Conservation (phyloP, 2,329 filamentous ascomycete species). For the Juglanconis juglandina region DNA sequence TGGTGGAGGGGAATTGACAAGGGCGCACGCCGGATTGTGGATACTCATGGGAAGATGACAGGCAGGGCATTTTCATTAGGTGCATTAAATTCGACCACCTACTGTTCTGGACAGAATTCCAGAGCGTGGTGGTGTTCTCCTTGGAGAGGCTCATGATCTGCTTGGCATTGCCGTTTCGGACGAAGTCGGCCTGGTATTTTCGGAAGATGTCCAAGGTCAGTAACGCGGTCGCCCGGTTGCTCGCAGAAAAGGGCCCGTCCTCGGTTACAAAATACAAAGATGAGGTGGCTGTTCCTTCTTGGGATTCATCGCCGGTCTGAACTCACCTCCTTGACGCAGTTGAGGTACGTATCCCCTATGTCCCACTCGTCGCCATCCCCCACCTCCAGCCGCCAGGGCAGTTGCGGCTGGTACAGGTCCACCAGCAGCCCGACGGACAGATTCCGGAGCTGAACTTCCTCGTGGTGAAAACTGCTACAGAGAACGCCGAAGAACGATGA, state of each 20-base stretch:
- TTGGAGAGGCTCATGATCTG: constrained; percentile 87
- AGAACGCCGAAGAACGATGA: constrained; percentile 49
- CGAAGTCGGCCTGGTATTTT: constrained; percentile 65
- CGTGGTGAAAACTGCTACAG: constrained; percentile 58
- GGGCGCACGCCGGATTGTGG: not conserved
- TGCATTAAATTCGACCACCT: constrained; percentile 25
- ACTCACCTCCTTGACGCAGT: constrained; percentile 60
- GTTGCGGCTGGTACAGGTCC: constrained; percentile 52
- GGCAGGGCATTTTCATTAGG: not conserved
- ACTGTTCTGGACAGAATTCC: constrained; percentile 76
- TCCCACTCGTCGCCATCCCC: constrained; percentile 56
- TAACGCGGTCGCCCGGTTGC: not conserved
- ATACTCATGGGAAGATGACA: not conserved
- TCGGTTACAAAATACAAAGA: not conserved
- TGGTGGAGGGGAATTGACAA: not conserved
- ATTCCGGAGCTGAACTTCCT: constrained; percentile 51
- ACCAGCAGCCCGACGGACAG: constrained; percentile 52
- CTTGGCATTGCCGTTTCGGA: constrained; percentile 83
- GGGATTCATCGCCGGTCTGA: not conserved
- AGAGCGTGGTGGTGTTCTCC: constrained; percentile 76
- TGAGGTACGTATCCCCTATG: constrained; percentile 60
- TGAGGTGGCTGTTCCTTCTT: not conserved
- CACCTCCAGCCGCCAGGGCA: constrained; percentile 56
- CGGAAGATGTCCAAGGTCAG: not conserved
- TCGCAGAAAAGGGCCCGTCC: not conserved